phyloP scores from a whole-genome alignment of 2,329 filamentous ascomycete genomes.

The Neurospora sp. region DNA sequence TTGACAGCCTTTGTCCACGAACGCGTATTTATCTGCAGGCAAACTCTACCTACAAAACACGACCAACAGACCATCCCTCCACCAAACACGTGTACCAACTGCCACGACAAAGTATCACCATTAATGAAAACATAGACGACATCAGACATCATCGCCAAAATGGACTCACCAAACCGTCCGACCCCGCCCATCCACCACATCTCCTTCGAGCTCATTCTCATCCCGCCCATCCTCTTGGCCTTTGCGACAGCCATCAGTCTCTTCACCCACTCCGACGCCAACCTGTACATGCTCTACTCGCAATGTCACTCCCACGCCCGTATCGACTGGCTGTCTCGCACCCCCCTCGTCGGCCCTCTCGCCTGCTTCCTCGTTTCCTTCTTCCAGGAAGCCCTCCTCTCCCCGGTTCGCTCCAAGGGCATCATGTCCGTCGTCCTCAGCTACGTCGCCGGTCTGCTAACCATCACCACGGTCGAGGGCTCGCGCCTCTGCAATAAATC shows the following conservation, averaged over 20 bases:
- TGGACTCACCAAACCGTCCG: neutral
- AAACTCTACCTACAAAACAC: neutral
- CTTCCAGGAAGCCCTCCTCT: slow-evolving; percentile 33
- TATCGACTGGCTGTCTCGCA: slow-evolving; percentile 32
- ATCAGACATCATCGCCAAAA: neutral
- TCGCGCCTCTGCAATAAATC: slow-evolving; percentile 30
- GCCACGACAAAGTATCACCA: neutral
- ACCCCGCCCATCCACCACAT: slow-evolving; percentile 33
- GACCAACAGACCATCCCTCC: neutral
- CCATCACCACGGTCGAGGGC: slow-evolving; percentile 39
- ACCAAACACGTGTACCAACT: no score
- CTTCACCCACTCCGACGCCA: slow-evolving; percentile 38
- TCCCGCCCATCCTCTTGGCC: slow-evolving; percentile 39
- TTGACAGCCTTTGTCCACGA: neutral
- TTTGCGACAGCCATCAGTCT: slow-evolving; percentile 30
- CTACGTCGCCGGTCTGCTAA: slow-evolving; percentile 37
- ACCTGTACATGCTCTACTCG: slow-evolving; percentile 41
- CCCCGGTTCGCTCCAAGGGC: slow-evolving; percentile 28
- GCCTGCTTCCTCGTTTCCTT: slow-evolving; percentile 41
- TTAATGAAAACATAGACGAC: neutral
- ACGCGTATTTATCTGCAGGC: neutral
- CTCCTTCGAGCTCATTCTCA: slow-evolving; percentile 40
- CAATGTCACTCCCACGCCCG: slow-evolving; percentile 40
- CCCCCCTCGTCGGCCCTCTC: slow-evolving; percentile 35
- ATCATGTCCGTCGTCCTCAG: slow-evolving; percentile 32